Evolutionary conservation across 2,329 filamentous ascomycete genomes (phyloP).

Genomic region (Xylaria sp.): DNA sequence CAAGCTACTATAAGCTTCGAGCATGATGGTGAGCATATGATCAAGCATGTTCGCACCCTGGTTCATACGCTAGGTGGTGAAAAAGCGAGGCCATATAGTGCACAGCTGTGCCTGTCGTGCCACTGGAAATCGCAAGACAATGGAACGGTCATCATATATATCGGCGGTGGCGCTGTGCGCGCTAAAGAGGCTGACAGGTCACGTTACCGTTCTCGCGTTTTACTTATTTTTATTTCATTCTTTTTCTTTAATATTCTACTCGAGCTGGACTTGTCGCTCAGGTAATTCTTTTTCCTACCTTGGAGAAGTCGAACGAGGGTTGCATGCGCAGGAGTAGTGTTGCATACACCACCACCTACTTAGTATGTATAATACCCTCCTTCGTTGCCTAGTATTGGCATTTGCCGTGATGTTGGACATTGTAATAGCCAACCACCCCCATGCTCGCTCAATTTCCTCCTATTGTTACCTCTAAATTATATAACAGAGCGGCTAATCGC

Average conservation of each 20-base stretch:
- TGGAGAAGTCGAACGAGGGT: conserved; percentile 35
- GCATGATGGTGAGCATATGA: conserved; percentile 24
- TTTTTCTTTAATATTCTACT: conserved; percentile 1
- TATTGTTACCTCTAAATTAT: conserved; percentile 20
- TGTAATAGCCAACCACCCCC: conserved; percentile 31
- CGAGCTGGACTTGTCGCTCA: conserved; percentile 26
- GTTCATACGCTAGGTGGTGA: conserved; percentile 10
- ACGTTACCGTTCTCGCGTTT: conserved; percentile 28
- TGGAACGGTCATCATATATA: conserved; percentile 27
- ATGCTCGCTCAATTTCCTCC: conserved; percentile 19
- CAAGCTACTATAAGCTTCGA: conserved; percentile 21
- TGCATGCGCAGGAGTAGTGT: conserved; percentile 33
- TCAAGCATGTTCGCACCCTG: conserved; percentile 16
- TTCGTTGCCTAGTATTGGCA: conserved; percentile 26
- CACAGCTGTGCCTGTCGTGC: conserved; percentile 31
- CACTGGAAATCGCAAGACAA: conserved; percentile 31
- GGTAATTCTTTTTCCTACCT: neutral
- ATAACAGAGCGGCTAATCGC: conserved; percentile 32
- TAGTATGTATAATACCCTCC: too few species aligned
- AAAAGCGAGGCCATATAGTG: conserved; percentile 21
- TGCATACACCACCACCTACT: conserved; percentile 27
- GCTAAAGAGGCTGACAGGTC: conserved; percentile 35
- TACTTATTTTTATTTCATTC: neutral
- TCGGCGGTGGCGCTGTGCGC: conserved; percentile 29
- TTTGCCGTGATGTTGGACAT: conserved; percentile 33